These are phyloP conservation scores for Zygosaccharomyces pseudobailii DNA, from an alignment of 1,139 yeast species.

Conservation along the genomic window DNA sequence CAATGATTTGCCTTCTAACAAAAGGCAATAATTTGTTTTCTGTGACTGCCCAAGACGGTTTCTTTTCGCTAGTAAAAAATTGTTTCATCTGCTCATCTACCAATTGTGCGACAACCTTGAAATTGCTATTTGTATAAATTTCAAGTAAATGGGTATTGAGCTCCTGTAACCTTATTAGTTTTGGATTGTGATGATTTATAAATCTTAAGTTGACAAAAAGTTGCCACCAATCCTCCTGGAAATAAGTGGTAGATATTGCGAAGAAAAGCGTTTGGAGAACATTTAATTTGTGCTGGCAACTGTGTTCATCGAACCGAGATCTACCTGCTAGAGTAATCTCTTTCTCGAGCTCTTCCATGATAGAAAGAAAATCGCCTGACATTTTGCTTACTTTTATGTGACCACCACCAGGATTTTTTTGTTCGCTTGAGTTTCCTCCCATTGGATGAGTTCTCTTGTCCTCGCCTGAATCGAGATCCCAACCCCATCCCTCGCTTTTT, in stretches of 20 bases:
- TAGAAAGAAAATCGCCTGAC: conserved; percentile 14
- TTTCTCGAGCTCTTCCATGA: conserved; percentile 14
- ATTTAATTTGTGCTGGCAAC: conserved; percentile 26
- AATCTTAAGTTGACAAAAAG: conserved; percentile 26
- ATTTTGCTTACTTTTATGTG: conserved; percentile 15
- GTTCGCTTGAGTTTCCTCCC: no score
- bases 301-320: conserved; percentile 13
- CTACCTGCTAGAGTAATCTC: conserved; percentile 15
- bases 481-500: conserved; percentile 26
- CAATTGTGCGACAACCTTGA: conserved; percentile 16
- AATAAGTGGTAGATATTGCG: conserved; percentile 23
- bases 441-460: no score
- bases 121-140: conserved; percentile 17
- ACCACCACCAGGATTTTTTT: no score
- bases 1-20: conserved; percentile 17
- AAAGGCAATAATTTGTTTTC: conserved; percentile 24
- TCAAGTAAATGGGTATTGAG: conserved; percentile 19
- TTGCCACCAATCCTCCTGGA: conserved; percentile 28
- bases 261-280: conserved; percentile 29
- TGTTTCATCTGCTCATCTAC: conserved; percentile 19
- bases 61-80: conserved; percentile 21
- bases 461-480: conserved; percentile 24
- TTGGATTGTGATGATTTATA: conserved; percentile 7
- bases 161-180: conserved; percentile 21
- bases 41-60: conserved; percentile 25